phyloP scores from a whole-genome alignment of 73 alveolate genomes.

The Tetrahymena thermophila region DNA sequence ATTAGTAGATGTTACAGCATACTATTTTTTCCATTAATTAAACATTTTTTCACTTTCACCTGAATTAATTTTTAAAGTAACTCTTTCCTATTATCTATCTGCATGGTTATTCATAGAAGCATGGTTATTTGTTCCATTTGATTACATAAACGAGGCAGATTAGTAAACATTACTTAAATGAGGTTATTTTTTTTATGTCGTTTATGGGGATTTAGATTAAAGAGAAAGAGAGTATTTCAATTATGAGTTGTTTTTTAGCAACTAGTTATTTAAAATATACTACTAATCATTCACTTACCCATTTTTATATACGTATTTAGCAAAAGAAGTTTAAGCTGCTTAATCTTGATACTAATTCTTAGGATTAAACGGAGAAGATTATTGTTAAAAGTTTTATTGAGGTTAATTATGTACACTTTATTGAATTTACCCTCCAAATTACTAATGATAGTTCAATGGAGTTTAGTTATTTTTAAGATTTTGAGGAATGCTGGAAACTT shows the following conservation, averaged over 20 bases:
- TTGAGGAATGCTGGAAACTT: background rate
- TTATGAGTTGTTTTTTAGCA: background rate
- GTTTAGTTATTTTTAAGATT: background rate
- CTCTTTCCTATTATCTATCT: background rate
- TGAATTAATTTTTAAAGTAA: background rate
- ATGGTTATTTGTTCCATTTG: background rate
- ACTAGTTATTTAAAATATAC: background rate
- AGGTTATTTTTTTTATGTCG: background rate
- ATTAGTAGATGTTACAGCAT: background rate
- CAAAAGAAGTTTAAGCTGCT: background rate
- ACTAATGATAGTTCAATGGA: background rate
- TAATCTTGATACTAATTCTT: background rate
- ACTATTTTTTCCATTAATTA: background rate
- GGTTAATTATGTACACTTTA: background rate
- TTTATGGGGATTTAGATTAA: background rate
- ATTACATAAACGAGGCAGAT: background rate
- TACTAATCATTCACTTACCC: background rate
- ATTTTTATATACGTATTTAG: background rate
- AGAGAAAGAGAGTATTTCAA: background rate
- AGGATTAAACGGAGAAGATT: background rate
- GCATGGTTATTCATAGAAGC: background rate
- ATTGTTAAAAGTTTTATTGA: background rate
- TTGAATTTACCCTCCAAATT: background rate
- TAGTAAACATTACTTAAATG: background rate
- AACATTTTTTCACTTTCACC: background rate